These are phyloP conservation scores for Tetrahymena borealis DNA, from an alignment of 73 alveolate species.

Conservation along the genomic window DNA sequence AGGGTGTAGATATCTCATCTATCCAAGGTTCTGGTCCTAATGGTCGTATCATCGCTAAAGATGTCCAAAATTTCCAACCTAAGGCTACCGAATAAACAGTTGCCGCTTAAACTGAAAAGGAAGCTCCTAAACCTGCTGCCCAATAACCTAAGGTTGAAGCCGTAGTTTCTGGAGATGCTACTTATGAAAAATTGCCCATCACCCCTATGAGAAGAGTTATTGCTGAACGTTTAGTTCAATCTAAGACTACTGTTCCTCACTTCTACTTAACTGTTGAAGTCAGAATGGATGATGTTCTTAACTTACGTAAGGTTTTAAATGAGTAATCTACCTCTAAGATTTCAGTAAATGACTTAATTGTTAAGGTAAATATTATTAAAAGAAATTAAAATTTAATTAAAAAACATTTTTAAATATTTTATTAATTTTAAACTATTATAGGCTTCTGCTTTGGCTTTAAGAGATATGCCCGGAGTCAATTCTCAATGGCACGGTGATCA, in stretches of 20 bases:
- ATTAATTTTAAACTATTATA: neutral
- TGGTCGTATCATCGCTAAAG: conserved; percentile 75
- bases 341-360: conserved; percentile 68
- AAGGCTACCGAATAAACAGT: neutral
- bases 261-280: conserved; percentile 67
- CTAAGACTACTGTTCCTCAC: conserved; percentile 78
- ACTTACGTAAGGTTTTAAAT: conserved; percentile 56
- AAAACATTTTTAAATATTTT: neutral
- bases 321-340: conserved; percentile 47
- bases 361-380: conserved; percentile 36
- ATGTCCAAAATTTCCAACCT: conserved; percentile 49
- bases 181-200: conserved; percentile 39
- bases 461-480: conserved; percentile 67
- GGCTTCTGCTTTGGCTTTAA: conserved; percentile 60
- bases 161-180: conserved; percentile 22
- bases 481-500: conserved; percentile 67
- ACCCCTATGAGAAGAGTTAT: conserved; percentile 53
- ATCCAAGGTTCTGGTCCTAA: conserved; percentile 78
- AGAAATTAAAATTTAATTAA: neutral
- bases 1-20: conserved; percentile 28
- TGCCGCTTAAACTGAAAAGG: conserved; percentile 24
- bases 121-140: conserved; percentile 8
- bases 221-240: conserved; percentile 59
- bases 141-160: conserved; percentile 5
- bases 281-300: conserved; percentile 54